Evolutionary conservation across 106 monocot species (phyloP).

Genomic region (Dendrobium catenatum): DNA sequence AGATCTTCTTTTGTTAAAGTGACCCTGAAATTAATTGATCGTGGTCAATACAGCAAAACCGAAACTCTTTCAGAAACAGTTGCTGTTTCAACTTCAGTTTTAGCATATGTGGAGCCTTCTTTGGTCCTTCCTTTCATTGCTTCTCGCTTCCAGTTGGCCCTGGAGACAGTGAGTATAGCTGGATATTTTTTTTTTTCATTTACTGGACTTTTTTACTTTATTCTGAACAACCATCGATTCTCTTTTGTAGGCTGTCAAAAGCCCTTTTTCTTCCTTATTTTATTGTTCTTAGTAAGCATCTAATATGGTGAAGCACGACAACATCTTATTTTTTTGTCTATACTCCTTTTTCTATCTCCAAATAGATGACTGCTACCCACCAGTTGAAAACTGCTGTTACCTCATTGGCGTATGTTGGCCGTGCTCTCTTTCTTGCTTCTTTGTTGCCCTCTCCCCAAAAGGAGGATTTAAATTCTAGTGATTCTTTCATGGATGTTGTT

Average conservation of each 20-base stretch:
- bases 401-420: constrained; percentile 80
- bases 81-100: constrained; percentile 74
- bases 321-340: neutral
- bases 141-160: constrained; percentile 75
- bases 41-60: constrained; percentile 98
- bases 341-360: constrained; percentile 5
- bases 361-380: constrained; percentile 93
- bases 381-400: constrained; percentile 93
- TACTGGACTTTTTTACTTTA: neutral
- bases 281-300: neutral
- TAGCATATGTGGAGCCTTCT: constrained; percentile 91
- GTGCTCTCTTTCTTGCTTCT: constrained; percentile 69
- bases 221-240: neutral
- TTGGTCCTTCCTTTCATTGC: constrained; percentile 89
- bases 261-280: neutral
- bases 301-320: neutral
- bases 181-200: constrained; percentile 3
- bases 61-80: constrained; percentile 89
- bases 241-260: constrained; percentile 1
- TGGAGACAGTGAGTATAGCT: constrained; percentile 73
- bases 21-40: constrained; percentile 79
- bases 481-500: constrained; percentile 48
- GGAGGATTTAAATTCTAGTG: constrained; percentile 21
- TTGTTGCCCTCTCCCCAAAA: constrained; percentile 20
- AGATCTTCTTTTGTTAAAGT: constrained; percentile 68